These are phyloP conservation scores for Saccharomyces paradoxus DNA, from an alignment of 805 yeast genomes.

Conservation along the genomic window DNA sequence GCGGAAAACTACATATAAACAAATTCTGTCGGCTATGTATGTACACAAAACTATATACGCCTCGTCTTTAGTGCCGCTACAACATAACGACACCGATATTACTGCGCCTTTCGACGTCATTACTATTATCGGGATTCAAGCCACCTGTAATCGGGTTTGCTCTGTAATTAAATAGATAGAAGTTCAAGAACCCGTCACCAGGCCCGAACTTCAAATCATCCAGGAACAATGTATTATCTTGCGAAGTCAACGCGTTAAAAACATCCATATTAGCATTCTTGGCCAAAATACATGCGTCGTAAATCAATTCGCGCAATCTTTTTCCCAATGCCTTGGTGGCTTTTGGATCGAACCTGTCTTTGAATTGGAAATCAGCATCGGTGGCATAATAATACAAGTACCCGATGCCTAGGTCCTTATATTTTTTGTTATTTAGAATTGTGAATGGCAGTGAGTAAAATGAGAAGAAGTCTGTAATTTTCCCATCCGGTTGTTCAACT, in stretches of 20 bases:
- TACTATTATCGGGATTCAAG: conserved; percentile 45
- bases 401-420: conserved; percentile 71
- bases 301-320: conserved; percentile 54
- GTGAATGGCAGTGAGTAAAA: conserved; percentile 85
- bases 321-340: conserved; percentile 41
- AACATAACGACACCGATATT: conserved; percentile 89
- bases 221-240: conserved; percentile 80
- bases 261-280: conserved; percentile 69
- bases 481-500: conserved; percentile 47
- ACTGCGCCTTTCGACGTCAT: conserved; percentile 51
- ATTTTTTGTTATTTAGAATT: conserved; percentile 56
- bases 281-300: conserved; percentile 71
- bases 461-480: conserved; percentile 81
- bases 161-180: conserved; percentile 84
- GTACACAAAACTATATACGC: not conserved
- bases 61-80: conserved; percentile 19
- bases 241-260: conserved; percentile 84
- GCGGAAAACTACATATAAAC: not conserved
- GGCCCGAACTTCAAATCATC: conserved; percentile 79
- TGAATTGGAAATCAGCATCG: conserved; percentile 42
- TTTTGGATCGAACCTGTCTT: conserved; percentile 32
- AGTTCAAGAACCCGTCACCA: conserved; percentile 89
- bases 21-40: not conserved
- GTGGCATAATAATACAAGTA: conserved; percentile 87
- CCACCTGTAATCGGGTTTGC: conserved; percentile 82